Percentiles rank a stretch among this genome's conserved stretches.
Conservation (phyloP, 768 basidiomycete genomes). For the Pholiota microspora region DNA sequence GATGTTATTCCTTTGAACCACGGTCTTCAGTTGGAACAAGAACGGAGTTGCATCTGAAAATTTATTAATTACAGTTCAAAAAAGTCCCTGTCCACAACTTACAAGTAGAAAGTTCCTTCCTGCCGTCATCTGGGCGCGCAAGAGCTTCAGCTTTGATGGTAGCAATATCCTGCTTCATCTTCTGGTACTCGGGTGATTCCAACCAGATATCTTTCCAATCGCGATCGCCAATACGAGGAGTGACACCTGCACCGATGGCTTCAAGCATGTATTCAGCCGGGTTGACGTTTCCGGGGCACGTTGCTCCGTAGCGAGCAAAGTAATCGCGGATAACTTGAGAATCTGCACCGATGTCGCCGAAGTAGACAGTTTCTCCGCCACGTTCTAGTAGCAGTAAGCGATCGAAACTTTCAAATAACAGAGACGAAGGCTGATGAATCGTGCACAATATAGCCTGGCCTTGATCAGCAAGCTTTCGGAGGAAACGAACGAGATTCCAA, state of each 20-base stretch:
- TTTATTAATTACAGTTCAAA: too few species aligned
- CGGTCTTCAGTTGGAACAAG: slow-evolving; percentile 67
- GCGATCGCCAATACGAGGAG: slow-evolving; percentile 66
- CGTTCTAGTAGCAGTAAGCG: slow-evolving; percentile 63
- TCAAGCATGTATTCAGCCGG: slow-evolving; percentile 80
- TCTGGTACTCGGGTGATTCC: slow-evolving; percentile 58
- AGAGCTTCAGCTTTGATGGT: slow-evolving; percentile 47
- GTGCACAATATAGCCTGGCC: slow-evolving; percentile 91
- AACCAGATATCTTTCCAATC: slow-evolving; percentile 91
- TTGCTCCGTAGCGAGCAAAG: slow-evolving; percentile 72
- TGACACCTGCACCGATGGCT: slow-evolving; percentile 83
- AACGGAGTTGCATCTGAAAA: slow-evolving; percentile 70
- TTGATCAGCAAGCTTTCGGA: slow-evolving; percentile 78
- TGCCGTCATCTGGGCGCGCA: slow-evolving; percentile 36
- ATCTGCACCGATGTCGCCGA: slow-evolving; percentile 82
- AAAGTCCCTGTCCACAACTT: too few species aligned
- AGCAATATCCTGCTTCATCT: slow-evolving; percentile 41
- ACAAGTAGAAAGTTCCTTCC: slow-evolving; percentile 47
- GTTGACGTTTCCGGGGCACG: slow-evolving; percentile 75
- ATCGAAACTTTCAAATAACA: slow-evolving; percentile 87
- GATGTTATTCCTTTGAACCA: slow-evolving; percentile 62
- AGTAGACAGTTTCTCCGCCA: slow-evolving; percentile 93
- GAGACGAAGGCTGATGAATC: slow-evolving; percentile 84
- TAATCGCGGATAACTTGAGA: slow-evolving; percentile 69
- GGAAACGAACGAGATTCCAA: slow-evolving; percentile 80